Conservation (phyloP, 2,329 filamentous ascomycete species). For the Xylaria sp. region DNA sequence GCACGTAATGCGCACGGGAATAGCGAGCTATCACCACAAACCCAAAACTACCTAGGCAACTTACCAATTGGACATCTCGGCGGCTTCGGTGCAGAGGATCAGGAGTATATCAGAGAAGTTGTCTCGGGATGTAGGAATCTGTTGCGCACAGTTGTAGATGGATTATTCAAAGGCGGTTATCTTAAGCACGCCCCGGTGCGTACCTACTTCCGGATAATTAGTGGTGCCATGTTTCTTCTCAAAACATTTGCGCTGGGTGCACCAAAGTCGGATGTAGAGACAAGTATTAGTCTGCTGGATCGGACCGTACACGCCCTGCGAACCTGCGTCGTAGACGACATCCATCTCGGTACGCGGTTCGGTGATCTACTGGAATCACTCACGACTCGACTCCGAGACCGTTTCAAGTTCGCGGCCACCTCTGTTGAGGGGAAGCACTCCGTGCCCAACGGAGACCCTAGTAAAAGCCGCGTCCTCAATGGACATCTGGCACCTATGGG, state of each 20-base stretch:
- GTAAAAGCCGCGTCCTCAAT: slow-evolving; percentile 42
- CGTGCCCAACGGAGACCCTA: slow-evolving; percentile 50
- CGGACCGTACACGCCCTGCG: slow-evolving; percentile 78
- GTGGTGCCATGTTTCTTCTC: slow-evolving; percentile 84
- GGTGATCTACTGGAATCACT: slow-evolving; percentile 84
- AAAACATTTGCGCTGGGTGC: slow-evolving; percentile 87
- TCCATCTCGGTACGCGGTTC: slow-evolving; percentile 85
- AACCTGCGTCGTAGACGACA: slow-evolving; percentile 84
- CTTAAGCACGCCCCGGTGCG: slow-evolving; percentile 85
- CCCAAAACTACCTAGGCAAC: slow-evolving; percentile 72
- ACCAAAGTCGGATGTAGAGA: slow-evolving; percentile 79
- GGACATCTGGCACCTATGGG: slow-evolving; percentile 49
- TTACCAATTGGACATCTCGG: slow-evolving; percentile 72
- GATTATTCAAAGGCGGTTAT: slow-evolving; percentile 77
- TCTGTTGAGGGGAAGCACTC: slow-evolving; percentile 58
- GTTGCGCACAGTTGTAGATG: slow-evolving; percentile 80
- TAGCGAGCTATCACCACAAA: slow-evolving; percentile 68
- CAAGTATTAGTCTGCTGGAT: slow-evolving; percentile 80
- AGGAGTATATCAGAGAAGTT: slow-evolving; percentile 79
- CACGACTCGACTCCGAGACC: slow-evolving; percentile 76
- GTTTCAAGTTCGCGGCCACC: slow-evolving; percentile 75
- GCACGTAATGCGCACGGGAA: slow-evolving; percentile 53
- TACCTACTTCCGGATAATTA: slow-evolving; percentile 88
- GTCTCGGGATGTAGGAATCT: slow-evolving; percentile 81
- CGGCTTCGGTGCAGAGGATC: slow-evolving; percentile 72